Conservation (phyloP, 2,329 filamentous ascomycete species). For the Lithohypha guttulata region DNA sequence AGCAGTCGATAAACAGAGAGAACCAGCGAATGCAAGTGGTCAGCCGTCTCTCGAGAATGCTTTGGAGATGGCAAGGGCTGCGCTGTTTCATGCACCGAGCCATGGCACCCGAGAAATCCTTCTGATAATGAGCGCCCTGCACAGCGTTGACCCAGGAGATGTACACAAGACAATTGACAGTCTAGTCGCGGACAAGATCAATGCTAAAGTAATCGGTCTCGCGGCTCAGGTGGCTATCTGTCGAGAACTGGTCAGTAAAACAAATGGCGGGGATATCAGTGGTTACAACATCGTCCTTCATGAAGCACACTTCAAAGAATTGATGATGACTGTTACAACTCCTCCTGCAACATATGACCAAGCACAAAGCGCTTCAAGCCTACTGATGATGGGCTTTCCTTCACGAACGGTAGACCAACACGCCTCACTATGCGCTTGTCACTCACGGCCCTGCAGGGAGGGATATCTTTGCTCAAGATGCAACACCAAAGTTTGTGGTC, state of each 20-base stretch:
- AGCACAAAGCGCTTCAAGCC: slow-evolving; percentile 32
- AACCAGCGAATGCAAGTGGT: slow-evolving; percentile 45
- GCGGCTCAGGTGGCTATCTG: slow-evolving; percentile 89
- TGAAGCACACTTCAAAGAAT: slow-evolving; percentile 74
- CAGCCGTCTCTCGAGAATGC: slow-evolving; percentile 84
- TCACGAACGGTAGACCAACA: slow-evolving; percentile 64
- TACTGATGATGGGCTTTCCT: slow-evolving; percentile 98
- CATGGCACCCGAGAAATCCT: slow-evolving; percentile 91
- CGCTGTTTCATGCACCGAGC: slow-evolving; percentile 81
- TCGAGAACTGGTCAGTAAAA: slow-evolving; percentile 74
- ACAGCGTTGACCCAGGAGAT: slow-evolving; percentile 86
- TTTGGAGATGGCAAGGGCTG: slow-evolving; percentile 85
- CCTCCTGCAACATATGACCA: slow-evolving; percentile 64
- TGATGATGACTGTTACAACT: slow-evolving; percentile 80
- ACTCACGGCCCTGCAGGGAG: slow-evolving; percentile 68
- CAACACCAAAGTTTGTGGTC: slow-evolving; percentile 72
- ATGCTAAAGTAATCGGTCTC: slow-evolving; percentile 79
- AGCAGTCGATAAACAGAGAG: slow-evolving; percentile 56
- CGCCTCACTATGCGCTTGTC: slow-evolving; percentile 78
- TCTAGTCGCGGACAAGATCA: slow-evolving; percentile 71
- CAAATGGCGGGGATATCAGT: slow-evolving; percentile 62
- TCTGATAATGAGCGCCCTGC: slow-evolving; percentile 79
- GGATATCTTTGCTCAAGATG: slow-evolving; percentile 90
- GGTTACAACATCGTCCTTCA: slow-evolving; percentile 79
- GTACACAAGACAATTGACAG: slow-evolving; percentile 80